phyloP scores from a whole-genome alignment of 495 filamentous ascomycete genomes.

The Aspergillus coremiiformis region DNA sequence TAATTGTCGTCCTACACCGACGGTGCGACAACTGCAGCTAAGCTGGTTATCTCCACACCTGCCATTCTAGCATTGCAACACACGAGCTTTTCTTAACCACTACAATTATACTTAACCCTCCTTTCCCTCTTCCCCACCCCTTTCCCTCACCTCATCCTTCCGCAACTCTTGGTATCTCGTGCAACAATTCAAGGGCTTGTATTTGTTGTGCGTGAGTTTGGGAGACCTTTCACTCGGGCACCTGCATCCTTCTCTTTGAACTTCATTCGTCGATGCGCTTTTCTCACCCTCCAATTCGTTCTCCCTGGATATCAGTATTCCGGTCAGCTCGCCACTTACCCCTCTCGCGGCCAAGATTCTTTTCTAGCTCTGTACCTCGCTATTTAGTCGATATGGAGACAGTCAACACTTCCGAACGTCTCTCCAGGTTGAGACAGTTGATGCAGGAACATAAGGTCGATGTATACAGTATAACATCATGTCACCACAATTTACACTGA shows the following conservation, averaged over 20 bases:
- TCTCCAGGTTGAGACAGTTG: conserved; percentile 68
- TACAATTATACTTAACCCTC: background rate
- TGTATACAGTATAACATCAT: conserved; percentile 71
- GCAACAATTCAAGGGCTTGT: conserved; percentile 7
- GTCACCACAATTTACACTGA: conserved; percentile 1
- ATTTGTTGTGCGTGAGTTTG: conserved; percentile 6
- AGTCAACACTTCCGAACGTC: conserved; percentile 72
- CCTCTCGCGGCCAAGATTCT: conserved; percentile 26
- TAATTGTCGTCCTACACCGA: background rate
- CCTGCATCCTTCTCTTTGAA: conserved; percentile 13
- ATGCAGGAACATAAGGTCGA: conserved; percentile 87
- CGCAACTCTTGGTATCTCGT: conserved; percentile 5
- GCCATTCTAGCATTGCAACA: background rate
- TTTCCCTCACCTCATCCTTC: background rate
- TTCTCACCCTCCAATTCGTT: conserved; percentile 27
- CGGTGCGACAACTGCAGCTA: background rate
- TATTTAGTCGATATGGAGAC: conserved; percentile 64
- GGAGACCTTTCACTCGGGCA: conserved; percentile 11
- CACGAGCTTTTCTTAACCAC: background rate
- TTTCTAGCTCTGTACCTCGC: conserved; percentile 30
- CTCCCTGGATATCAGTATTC: conserved; percentile 28
- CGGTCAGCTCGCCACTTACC: conserved; percentile 26
- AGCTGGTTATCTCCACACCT: background rate
- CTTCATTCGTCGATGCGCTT: conserved; percentile 34
- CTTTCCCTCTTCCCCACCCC: background rate